These are phyloP conservation scores for Byssochlamys sp. DNA, from an alignment of 2,329 filamentous ascomycete species.

Conservation along the genomic window DNA sequence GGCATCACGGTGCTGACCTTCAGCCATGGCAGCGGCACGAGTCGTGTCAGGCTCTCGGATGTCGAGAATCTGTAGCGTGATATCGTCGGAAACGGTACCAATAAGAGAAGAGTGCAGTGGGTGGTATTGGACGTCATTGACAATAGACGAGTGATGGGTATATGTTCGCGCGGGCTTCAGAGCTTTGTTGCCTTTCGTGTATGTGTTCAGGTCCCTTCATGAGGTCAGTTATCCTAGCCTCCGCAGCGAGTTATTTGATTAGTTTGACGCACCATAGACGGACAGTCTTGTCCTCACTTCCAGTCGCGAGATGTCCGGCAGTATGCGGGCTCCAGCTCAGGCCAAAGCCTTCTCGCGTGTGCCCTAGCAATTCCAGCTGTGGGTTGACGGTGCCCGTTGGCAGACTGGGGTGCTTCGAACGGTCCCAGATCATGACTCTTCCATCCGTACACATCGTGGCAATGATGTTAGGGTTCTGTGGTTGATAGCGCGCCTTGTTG, in stretches of 20 bases:
- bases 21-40: constrained; percentile 58
- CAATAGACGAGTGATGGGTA: constrained; percentile 77
- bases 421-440: constrained; percentile 84
- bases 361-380: constrained; percentile 75
- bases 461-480: constrained; percentile 92
- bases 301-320: constrained; percentile 73
- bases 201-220: constrained; percentile 66
- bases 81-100: constrained; percentile 88
- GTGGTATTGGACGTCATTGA: constrained; percentile 96
- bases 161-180: constrained; percentile 66
- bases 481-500: constrained; percentile 96
- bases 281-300: constrained; percentile 85
- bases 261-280: constrained; percentile 62
- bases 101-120: constrained; percentile 75
- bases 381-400: constrained; percentile 67
- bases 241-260: not conserved
- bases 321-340: constrained; percentile 83
- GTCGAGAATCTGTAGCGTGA: constrained; percentile 86
- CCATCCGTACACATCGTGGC: constrained; percentile 85
- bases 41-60: constrained; percentile 59
- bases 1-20: constrained; percentile 74
- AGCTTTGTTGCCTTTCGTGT: constrained; percentile 58
- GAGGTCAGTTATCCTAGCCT: constrained; percentile 3
- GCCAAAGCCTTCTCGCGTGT: constrained; percentile 82
- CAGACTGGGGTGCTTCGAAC: constrained; percentile 78